Percentiles rank a stretch among this genome's conserved stretches.
Evolutionary conservation across 2,329 filamentous ascomycete species (phyloP).

Genomic region (Cladosporium sp.): DNA sequence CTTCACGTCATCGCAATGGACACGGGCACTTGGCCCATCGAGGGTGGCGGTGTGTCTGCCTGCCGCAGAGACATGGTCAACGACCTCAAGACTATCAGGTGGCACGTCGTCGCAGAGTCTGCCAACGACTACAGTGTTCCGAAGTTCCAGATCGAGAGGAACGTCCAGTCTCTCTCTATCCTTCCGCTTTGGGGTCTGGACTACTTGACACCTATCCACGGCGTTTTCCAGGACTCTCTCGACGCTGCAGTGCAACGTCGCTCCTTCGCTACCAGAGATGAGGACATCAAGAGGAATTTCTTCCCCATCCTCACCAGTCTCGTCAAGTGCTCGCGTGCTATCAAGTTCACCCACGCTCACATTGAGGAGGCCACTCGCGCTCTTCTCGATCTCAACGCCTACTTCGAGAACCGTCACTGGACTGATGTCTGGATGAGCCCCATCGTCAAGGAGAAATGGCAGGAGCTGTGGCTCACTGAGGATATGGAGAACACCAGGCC

Average conservation of each 20-base stretch:
- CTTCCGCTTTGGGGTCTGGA: slow-evolving; percentile 39
- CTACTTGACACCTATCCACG: slow-evolving; percentile 36
- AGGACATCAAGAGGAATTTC: slow-evolving; percentile 35
- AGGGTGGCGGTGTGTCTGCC: slow-evolving; percentile 37
- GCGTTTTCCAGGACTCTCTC: slow-evolving; percentile 37
- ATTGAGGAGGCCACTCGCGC: slow-evolving; percentile 37
- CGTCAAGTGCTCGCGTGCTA: slow-evolving; percentile 34
- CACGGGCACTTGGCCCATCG: slow-evolving; percentile 39
- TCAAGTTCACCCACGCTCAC: slow-evolving; percentile 33
- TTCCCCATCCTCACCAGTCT: slow-evolving; percentile 36
- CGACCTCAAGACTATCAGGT: slow-evolving; percentile 36
- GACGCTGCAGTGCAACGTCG: slow-evolving; percentile 34
- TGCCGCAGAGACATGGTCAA: slow-evolving; percentile 39
- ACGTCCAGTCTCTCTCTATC: slow-evolving; percentile 38
- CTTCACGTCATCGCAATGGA: slow-evolving; percentile 38
- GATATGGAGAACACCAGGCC: slow-evolving; percentile 37
- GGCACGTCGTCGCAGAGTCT: slow-evolving; percentile 39
- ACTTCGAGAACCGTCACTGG: slow-evolving; percentile 42
- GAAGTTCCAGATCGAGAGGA: slow-evolving; percentile 38
- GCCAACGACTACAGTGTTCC: slow-evolving; percentile 39
- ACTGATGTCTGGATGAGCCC: slow-evolving; percentile 43
- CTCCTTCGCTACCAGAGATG: slow-evolving; percentile 26
- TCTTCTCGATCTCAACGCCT: slow-evolving; percentile 38
- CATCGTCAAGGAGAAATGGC: slow-evolving; percentile 42
- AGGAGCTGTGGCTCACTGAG: slow-evolving; percentile 41